A percentile compares a stretch with the other conserved stretches of the same genome.
phyloP scores from a whole-genome alignment of 495 filamentous ascomycete genomes.

The Aspergillus hancockii region DNA sequence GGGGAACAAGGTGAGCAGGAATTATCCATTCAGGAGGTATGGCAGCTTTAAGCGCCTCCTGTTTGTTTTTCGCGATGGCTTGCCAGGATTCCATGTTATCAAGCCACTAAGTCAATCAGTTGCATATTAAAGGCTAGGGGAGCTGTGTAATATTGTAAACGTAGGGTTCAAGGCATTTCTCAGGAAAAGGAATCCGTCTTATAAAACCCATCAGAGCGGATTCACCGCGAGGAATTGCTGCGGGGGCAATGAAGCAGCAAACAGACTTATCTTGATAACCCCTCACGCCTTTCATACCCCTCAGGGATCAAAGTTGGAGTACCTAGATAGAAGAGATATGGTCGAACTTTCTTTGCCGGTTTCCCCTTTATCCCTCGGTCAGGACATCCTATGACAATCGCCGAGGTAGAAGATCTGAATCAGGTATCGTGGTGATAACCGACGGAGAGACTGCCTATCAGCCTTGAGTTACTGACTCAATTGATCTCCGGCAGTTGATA shows the following conservation, averaged over 20 bases:
- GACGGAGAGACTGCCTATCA: not conserved
- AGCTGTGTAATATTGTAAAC: not conserved
- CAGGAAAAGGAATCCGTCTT: too few species aligned
- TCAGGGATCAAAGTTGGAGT: not conserved
- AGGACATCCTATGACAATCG: not conserved
- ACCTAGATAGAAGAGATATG: not conserved
- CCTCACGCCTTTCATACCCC: not conserved
- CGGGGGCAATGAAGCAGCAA: not conserved
- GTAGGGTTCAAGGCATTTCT: too few species aligned
- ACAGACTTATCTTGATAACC: not conserved
- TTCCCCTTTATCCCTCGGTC: not conserved
- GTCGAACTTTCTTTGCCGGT: not conserved
- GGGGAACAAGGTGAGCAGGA: conserved; percentile 17
- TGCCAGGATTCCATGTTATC: conserved; percentile 28
- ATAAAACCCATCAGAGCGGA: too few species aligned
- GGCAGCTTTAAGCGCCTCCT: conserved; percentile 14
- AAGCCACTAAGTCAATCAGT: not conserved
- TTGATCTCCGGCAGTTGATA: not conserved
- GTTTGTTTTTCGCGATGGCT: conserved; percentile 17
- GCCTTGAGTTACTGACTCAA: not conserved
- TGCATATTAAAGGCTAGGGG: not conserved
- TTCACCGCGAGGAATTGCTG: not conserved
- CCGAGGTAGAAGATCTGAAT: not conserved
- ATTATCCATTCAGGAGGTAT: conserved; percentile 18
- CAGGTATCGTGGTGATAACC: not conserved